Evolutionary conservation across 345 rosid genomes (phyloP), one percentile per base, ranked within the genome.

Genomic region (Salix suchowensis): DNA sequence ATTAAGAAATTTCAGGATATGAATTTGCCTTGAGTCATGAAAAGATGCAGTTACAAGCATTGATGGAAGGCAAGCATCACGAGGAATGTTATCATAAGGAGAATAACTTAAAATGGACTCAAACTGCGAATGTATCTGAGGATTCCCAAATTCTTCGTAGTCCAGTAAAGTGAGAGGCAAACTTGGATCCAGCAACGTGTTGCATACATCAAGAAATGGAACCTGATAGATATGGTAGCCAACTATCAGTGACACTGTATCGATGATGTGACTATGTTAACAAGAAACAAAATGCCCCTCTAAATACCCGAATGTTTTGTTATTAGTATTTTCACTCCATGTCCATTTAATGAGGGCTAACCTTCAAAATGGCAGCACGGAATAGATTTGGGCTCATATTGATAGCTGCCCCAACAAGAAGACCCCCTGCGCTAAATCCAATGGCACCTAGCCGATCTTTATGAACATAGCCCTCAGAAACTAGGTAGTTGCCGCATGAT

Each of bases 71-170:
- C 97, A 91, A 79, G 69, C 87, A 76, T 84, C 86, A 52, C 34
- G 32, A 16, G 83, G 82, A 71, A 95, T 89, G 84, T 91, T 92
- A 71, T 95, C 93, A 78, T 91, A 95, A 65, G 98, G 98, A 74
- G 96, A 91, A 78, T 92, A 92, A 76, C 91, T 79, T 77, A 66
- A 82, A 76, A 94, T 90, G 54, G 78, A 82, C 61, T 77, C 80
- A 26, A 90, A 92, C 36, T 91, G 85, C 19, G 89, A 79, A 70
- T 77, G 61, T 67, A 85, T 81, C 74, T 83, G 84, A 3, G 98
- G 98, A 76, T 91, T 89, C 60, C 98, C 98, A 77, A 94, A 94
- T 86, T 94, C 98, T 84, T 92, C 95, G 72, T 91, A 86, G 87
- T 94, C 98, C 79, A 92, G 79, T 12, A 83, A 77, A 16, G 97